Evolutionary conservation across 768 basidiomycete species (phyloP), one percentile per base, ranked within the genome.

Genomic region (Flagelloscypha sp.): DNA sequence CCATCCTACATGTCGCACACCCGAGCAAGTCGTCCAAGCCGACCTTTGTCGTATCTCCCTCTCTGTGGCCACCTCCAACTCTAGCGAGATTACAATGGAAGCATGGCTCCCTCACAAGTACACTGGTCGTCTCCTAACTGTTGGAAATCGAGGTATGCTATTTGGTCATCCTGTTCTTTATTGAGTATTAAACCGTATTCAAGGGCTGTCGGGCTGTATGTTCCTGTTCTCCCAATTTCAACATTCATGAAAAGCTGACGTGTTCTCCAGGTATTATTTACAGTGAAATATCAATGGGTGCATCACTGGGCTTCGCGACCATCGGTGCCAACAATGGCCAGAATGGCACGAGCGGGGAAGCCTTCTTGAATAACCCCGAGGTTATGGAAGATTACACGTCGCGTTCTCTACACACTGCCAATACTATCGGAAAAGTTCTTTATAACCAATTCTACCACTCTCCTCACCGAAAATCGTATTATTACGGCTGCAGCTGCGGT

Each of bases 181-280:
- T n/a, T n/a, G n/a, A n/a, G n/a, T n/a, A n/a, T n/a, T n/a, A n/a
- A n/a, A n/a, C n/a, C n/a, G n/a, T n/a, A n/a, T n/a, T n/a, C n/a
- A n/a, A n/a, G n/a, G n/a, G n/a, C n/a, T n/a, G n/a, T n/a, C n/a
- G n/a, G n/a, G n/a, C n/a, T n/a, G n/a, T n/a, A n/a, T n/a, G n/a
- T n/a, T n/a, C n/a, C n/a, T n/a, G n/a, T n/a, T n/a, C n/a, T n/a
- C n/a, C n/a, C n/a, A n/a, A n/a, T n/a, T n/a, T n/a, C n/a, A n/a
- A n/a, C n/a, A n/a, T n/a, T n/a, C n/a, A n/a, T n/a, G n/a, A n/a
- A n/a, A n/a, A n/a, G n/a, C n/a, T n/a, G n/a, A n/a, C n/a, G n/a
- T n/a, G n/a, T n/a, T n/a, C n/a, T n/a, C n/a, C n/a, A 54, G 52
- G 46, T 25, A 49, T 54, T 28, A 41, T 42, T 13, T 50, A 52